Base-by-base conservation (phyloP, 768 basidiomycete genomes). In the Leccinum subgranulosum region DNA sequence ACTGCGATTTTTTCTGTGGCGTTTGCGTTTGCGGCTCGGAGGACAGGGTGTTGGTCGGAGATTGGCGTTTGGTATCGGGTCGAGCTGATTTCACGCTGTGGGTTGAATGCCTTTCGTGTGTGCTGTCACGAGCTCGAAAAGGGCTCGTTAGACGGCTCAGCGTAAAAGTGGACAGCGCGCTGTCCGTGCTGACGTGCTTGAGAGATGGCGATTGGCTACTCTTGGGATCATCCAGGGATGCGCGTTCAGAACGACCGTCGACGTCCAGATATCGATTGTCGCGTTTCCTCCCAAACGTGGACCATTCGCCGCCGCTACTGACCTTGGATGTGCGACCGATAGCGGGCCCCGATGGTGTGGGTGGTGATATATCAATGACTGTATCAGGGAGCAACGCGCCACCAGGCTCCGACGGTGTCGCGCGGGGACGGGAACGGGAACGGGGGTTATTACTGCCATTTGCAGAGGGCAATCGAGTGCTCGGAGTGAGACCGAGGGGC, bases 231-330 rank as follows among this genome's bases (percentile, higher is more conserved):
- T 62, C 59, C 10, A 23, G 51, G 21, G 62, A 53, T 10, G 57
- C 31, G 19, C 54, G 56, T 15, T 55, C 62, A 46, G 66, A 59
- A n/a, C 59, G 55, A 31, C 48, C 61, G 15, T 49, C 58, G n/a
- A 60, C 51, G 36, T 63, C 64, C 23, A 60, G 47, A 5, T 55
- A 34, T 15, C 58, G 62, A 10, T 57, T 63, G 8, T 57, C 60
- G 39, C 62, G 64, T 48, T 56, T 62, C 49, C 72, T 68, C 28
- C 74, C 74, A 64, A 75, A 76, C 12, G 74, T 75, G 25, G 74
- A 66, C 74, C 74, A 75, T 57, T 66, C 71, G 11, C 66, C 66
- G 43, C 65, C 59, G 56, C 41, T 9, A 5, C 63, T 56, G 25
- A 65, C 45, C 47, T 57, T 63, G 50, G 69, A 70, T 17, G 64